Conservation (phyloP, 805 yeast genomes). For the Scheffersomyces amazonensis region DNA sequence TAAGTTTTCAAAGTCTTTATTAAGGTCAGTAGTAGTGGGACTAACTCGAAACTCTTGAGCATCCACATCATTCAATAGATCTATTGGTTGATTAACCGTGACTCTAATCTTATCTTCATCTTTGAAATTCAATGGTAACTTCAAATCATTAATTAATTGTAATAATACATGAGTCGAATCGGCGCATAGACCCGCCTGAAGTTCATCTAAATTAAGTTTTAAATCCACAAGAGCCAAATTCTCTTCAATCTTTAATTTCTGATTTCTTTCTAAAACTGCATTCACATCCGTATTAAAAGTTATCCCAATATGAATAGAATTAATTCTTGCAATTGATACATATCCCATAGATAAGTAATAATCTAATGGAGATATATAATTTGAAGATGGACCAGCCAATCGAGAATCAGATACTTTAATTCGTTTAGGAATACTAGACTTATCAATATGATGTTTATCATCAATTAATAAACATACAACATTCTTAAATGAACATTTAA, state of each 20-base stretch:
- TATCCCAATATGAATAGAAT: constrained; percentile 34
- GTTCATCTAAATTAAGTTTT: constrained; percentile 46
- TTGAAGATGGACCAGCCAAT: neutral
- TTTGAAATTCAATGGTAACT: constrained; percentile 59
- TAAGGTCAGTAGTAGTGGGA: neutral
- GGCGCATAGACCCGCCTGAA: constrained; percentile 65
- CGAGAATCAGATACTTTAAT: neutral
- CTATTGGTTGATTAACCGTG: constrained; percentile 25
- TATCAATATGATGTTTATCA: constrained; percentile 34
- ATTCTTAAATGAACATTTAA: constrained; percentile 48
- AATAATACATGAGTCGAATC: constrained; percentile 76
- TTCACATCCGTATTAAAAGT: constrained; percentile 24
- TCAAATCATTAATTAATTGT: constrained; percentile 68
- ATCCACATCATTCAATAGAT: constrained; percentile 43
- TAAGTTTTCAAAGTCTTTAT: neutral
- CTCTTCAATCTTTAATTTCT: constrained; percentile 16
- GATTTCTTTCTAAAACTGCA: constrained; percentile 13
- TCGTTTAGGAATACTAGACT: neutral
- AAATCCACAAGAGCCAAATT: constrained; percentile 35
- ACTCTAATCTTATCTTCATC: constrained; percentile 59
- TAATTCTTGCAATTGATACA: constrained; percentile 48
- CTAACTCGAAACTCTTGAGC: constrained; percentile 22
- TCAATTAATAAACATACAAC: constrained; percentile 60
- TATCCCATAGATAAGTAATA: constrained; percentile 49
- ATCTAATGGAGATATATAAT: constrained; percentile 29